phyloP scores from a whole-genome alignment of 1,139 yeast species.

The Suhomyces coccinellae region DNA sequence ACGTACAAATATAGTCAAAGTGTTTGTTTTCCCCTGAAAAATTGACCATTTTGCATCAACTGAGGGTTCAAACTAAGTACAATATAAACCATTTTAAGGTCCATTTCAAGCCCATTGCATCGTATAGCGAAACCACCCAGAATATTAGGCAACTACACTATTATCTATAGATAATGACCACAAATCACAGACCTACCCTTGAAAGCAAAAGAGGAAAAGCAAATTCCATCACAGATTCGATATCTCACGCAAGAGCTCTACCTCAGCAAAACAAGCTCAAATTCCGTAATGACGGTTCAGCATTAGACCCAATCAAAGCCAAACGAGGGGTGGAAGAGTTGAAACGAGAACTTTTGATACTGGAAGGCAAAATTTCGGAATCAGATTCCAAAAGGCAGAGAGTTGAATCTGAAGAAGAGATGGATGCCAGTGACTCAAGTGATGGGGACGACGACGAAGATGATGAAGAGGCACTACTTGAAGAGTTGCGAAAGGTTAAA shows the following conservation, averaged over 20 bases:
- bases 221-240: slow-evolving; percentile 42
- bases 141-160: neutral
- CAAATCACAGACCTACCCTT: slow-evolving; percentile 87
- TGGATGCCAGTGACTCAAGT: neutral
- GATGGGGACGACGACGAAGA: slow-evolving; percentile 3
- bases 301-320: slow-evolving; percentile 11
- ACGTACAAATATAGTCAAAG: no score
- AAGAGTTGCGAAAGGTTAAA: slow-evolving; percentile 12
- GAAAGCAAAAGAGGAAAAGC: slow-evolving; percentile 81
- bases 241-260: slow-evolving; percentile 64
- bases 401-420: neutral
- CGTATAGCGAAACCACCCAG: no score
- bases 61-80: no score
- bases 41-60: no score
- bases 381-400: neutral
- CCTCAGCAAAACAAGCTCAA: slow-evolving; percentile 75
- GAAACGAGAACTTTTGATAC: slow-evolving; percentile 24
- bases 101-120: no score
- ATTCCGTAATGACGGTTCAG: slow-evolving; percentile 41
- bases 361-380: slow-evolving; percentile 16
- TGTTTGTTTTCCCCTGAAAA: no score
- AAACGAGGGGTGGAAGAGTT: slow-evolving; percentile 19
- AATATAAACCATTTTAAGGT: no score
- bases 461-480: slow-evolving; percentile 14
- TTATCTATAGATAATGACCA: slow-evolving; percentile 52